Base-by-base conservation (phyloP, 2,329 filamentous ascomycete species). In the Tolypocladium endophyticum region DNA sequence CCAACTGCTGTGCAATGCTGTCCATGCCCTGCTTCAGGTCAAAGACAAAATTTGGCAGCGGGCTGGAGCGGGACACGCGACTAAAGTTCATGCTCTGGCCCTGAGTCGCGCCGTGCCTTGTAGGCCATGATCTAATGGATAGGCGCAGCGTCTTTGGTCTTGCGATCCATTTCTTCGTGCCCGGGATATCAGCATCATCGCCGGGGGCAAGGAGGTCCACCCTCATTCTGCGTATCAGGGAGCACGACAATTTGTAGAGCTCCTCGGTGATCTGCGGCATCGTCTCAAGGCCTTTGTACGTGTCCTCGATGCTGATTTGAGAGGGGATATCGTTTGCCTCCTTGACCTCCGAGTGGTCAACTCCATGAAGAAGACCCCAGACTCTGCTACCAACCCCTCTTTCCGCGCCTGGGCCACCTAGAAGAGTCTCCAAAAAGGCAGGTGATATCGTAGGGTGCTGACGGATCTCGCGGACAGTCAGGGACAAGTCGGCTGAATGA, bases 241-340 rank as follows among this genome's bases (percentile, higher is more conserved):
- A 91, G 16, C 76, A 78, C 0, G 88, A 80, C 2, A 97, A 76
- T 61, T 83, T 80, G n/a, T 77, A 73, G 47, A 97, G 77, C 72
- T 95, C 87, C 63, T 82, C 83, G 50, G 77, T 74, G 36, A 95
- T 84, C 61, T 86, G 81, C 1, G 83, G 72, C 57, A 87, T 70
- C 0, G 80, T 85, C 64, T 88, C 83, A 1, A 96, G 77, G 20
- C 86, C 84, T 30, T 84, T 81, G 71, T 96, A 97, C 20, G 91
- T 94, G 73, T 97, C 92, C 70, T 97, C 93, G 63, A 97, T 94
- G 71, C 90, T 94, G 70, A 97, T 95, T 72, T 97, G 92, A 1
- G 85, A 86, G 0, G 93, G 93, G 1, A 95, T 74, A 53, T 86
- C 82, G 65, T 83, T 84, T 2, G 86, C 88, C 63, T 86, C 80